Conservation (phyloP, 2,329 filamentous ascomycete species). For the Plectosphaerella plurivora region DNA sequence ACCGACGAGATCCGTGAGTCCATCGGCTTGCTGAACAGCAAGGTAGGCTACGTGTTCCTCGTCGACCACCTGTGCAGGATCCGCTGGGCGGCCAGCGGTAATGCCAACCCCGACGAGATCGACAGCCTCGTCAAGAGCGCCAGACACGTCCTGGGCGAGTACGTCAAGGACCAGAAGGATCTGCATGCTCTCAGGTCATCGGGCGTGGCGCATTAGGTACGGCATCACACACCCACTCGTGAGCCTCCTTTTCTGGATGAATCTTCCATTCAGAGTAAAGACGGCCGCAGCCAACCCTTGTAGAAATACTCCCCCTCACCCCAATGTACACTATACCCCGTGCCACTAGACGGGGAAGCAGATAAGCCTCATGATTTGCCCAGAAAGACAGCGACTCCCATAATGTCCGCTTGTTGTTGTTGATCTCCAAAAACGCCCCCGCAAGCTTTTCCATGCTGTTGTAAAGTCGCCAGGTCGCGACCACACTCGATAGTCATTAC, state of each 20-base stretch:
- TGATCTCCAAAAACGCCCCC: conserved; percentile 9
- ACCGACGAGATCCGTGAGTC: conserved; percentile 58
- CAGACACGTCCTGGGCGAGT: conserved; percentile 57
- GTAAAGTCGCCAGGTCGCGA: conserved; percentile 1
- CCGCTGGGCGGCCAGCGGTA: conserved; percentile 85
- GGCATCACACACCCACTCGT: background rate
- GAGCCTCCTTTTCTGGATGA: conserved; percentile 7
- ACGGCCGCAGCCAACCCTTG: conserved; percentile 1
- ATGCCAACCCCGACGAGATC: conserved; percentile 60
- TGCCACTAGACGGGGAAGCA: background rate
- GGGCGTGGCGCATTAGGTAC: background rate
- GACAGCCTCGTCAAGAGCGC: conserved; percentile 63
- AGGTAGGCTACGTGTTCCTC: conserved; percentile 91
- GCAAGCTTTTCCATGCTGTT: conserved; percentile 11
- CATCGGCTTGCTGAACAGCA: conserved; percentile 75
- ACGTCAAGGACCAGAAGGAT: conserved; percentile 30
- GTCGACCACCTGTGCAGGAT: conserved; percentile 85
- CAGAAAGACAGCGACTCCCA: conserved; percentile 4
- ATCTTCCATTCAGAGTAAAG: conserved; percentile 9
- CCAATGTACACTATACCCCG: background rate
- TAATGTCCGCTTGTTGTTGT: conserved; percentile 6
- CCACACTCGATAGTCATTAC: conserved; percentile 2
- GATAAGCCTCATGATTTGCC: conserved; percentile 1
- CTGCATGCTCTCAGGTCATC: background rate
- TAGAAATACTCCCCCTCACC: background rate